These are phyloP conservation scores for Bruguiera sexangula DNA, from an alignment of 345 rosid genomes.

Conservation along the genomic window DNA sequence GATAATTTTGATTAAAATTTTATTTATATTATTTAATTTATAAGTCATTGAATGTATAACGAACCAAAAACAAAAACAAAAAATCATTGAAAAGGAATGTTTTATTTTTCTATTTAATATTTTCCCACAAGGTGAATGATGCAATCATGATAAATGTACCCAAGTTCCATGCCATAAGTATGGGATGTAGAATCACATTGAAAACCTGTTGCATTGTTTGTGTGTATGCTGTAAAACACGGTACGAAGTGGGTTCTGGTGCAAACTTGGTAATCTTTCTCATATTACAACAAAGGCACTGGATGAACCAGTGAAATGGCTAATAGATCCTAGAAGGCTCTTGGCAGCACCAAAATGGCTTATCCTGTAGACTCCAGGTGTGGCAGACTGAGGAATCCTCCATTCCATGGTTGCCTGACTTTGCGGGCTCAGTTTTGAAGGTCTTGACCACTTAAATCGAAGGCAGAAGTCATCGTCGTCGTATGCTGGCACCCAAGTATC, in stretches of 20 bases:
- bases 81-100: too few species aligned
- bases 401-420: slow-evolving; percentile 75
- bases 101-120: too few species aligned
- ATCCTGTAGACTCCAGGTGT: slow-evolving; percentile 76
- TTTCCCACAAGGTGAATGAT: too few species aligned
- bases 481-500: slow-evolving; percentile 79
- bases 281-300: slow-evolving; percentile 63
- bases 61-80: too few species aligned
- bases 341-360: slow-evolving; percentile 69
- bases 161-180: too few species aligned
- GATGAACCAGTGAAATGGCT: slow-evolving; percentile 71
- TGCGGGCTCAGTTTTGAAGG: slow-evolving; percentile 62
- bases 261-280: slow-evolving; percentile 3
- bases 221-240: neutral
- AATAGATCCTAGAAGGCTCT: slow-evolving; percentile 46
- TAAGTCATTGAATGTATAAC: too few species aligned
- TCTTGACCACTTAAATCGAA: slow-evolving; percentile 82
- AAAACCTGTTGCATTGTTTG: too few species aligned
- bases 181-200: too few species aligned
- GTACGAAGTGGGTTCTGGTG: neutral
- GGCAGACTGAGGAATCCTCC: slow-evolving; percentile 75
- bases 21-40: too few species aligned
- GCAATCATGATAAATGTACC: too few species aligned
- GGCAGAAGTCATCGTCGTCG: slow-evolving; percentile 93
- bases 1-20: too few species aligned